A percentile compares a stretch with the other conserved stretches of the same genome.
Conservation (phyloP, 768 basidiomycete genomes). For the Mycena metata region DNA sequence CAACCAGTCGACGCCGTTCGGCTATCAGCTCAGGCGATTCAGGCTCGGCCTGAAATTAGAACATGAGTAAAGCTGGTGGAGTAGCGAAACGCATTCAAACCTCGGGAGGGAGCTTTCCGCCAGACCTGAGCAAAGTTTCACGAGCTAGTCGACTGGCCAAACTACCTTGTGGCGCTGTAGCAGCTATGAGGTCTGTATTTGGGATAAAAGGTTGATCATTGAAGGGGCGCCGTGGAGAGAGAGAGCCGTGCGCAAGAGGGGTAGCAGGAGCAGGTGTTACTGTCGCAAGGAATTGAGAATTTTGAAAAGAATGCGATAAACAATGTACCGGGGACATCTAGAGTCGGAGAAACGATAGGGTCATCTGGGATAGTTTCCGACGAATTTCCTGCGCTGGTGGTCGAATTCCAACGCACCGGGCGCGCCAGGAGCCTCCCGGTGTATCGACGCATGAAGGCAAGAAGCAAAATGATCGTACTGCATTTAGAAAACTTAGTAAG, state of each 20-base stretch:
- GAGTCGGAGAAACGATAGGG: too few relatives aligned
- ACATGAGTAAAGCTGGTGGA: too few relatives aligned
- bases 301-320: background rate
- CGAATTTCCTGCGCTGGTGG: background rate
- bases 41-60: too few relatives aligned
- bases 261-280: background rate
- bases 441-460: slow-evolving; percentile 26
- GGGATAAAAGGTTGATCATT: slow-evolving; percentile 11
- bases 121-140: background rate
- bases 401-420: slow-evolving; percentile 31
- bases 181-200: slow-evolving; percentile 14
- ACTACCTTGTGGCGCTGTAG: slow-evolving; percentile 8
- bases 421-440: slow-evolving; percentile 17
- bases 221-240: background rate
- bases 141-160: slow-evolving; percentile 21
- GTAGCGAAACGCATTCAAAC: too few relatives aligned
- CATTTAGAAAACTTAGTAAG: background rate
- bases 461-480: background rate
- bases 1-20: background rate
- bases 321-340: slow-evolving; percentile 9
- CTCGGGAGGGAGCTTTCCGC: too few relatives aligned
- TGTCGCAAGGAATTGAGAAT: background rate
- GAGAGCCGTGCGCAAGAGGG: background rate
- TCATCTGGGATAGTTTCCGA: background rate
- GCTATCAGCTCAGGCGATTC: background rate